Conservation (phyloP, 495 filamentous ascomycete genomes). For the Lepidopterella palustris region DNA sequence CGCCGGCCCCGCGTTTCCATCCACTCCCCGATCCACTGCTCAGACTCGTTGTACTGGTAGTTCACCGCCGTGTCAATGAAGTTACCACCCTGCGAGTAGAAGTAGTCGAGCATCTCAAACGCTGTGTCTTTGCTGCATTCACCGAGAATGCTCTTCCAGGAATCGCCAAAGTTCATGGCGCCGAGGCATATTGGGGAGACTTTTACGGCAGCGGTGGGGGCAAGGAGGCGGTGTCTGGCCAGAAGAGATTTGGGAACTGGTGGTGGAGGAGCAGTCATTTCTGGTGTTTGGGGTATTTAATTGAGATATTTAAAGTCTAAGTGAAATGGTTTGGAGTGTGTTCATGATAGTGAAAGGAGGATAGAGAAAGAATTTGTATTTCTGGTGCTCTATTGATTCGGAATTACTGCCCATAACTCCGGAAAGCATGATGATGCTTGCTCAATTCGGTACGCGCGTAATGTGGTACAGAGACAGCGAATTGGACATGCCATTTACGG, state of each 20-base stretch:
- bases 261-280: conserved; percentile 22
- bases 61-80: conserved; percentile 71
- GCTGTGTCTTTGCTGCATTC: conserved; percentile 53
- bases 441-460: not conserved
- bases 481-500: not conserved
- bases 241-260: conserved; percentile 50
- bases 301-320: not conserved
- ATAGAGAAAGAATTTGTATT: not conserved
- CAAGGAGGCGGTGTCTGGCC: conserved; percentile 54
- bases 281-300: not conserved
- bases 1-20: conserved; percentile 49
- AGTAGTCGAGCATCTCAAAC: conserved; percentile 62
- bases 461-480: not conserved
- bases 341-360: not conserved
- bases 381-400: not conserved
- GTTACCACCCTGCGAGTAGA: conserved; percentile 62
- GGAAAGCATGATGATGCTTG: not conserved
- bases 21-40: conserved; percentile 73
- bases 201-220: conserved; percentile 51
- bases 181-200: conserved; percentile 57
- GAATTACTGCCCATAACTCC: not conserved
- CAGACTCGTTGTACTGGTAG: conserved; percentile 65
- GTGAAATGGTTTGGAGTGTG: not conserved
- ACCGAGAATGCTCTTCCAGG: conserved; percentile 48
- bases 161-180: conserved; percentile 56